These are phyloP conservation scores for Starmera caribaea DNA, from an alignment of 805 yeast genomes.

Conservation along the genomic window DNA sequence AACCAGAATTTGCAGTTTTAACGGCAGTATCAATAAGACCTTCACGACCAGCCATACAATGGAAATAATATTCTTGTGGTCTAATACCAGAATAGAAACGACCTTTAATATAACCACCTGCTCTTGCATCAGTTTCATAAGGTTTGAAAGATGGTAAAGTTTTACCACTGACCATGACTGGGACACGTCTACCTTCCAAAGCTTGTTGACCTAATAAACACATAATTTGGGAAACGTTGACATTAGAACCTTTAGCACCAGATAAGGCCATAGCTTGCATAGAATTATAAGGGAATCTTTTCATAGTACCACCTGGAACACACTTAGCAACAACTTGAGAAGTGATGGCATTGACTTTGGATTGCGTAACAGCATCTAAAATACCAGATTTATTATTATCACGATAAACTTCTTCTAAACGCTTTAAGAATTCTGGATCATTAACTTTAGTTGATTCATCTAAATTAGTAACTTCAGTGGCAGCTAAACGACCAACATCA, in stretches of 20 bases:
- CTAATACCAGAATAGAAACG: conserved; percentile 96
- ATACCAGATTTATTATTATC: conserved; percentile 90
- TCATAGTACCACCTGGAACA: conserved; percentile 95
- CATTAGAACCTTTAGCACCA: conserved; percentile 98
- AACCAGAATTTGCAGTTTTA: conserved; percentile 96
- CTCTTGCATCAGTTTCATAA: conserved; percentile 92
- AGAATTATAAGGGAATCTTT: conserved; percentile 87
- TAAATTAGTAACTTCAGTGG: conserved; percentile 87
- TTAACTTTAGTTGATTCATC: conserved; percentile 36
- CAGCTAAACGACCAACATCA: conserved; percentile 85
- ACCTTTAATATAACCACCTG: conserved; percentile 97
- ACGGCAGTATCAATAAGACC: conserved; percentile 99
- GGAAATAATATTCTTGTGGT: conserved; percentile 99
- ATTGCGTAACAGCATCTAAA: conserved; percentile 90
- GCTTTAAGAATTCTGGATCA: conserved; percentile 72
- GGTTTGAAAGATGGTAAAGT: conserved; percentile 95
- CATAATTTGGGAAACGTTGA: conserved; percentile 98
- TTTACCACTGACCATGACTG: conserved; percentile 98
- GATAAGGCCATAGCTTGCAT: conserved; percentile 99
- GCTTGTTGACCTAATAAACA: conserved; percentile 99
- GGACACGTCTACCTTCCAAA: conserved; percentile 97
- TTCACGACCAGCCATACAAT: conserved; percentile 99
- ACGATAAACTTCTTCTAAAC: conserved; percentile 90
- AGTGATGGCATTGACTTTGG: conserved; percentile 84
- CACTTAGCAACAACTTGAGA: conserved; percentile 91